Evolutionary conservation across 495 filamentous ascomycete species (phyloP).

Genomic region (Aspergillus affinis): DNA sequence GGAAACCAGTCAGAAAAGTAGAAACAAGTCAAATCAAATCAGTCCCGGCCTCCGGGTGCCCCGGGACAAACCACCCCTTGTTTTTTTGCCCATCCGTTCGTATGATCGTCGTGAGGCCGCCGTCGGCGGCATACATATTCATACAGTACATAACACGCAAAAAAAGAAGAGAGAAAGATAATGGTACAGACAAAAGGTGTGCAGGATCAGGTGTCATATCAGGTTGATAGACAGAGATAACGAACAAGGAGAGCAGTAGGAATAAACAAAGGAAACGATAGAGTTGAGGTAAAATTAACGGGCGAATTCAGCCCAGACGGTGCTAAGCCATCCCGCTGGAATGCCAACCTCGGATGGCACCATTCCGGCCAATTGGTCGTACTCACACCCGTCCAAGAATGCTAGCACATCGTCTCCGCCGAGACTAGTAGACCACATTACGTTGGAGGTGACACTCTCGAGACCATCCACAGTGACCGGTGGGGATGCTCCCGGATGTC

Average conservation of each 20-base stretch:
- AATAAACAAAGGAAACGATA: conserved; percentile 2
- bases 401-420: conserved; percentile 49
- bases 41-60: conserved; percentile 6
- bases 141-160: conserved; percentile 17
- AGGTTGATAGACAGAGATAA: conserved; percentile 4
- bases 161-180: conserved; percentile 12
- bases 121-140: conserved; percentile 18
- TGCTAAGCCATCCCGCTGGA: conserved; percentile 42
- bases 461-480: conserved; percentile 36
- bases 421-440: conserved; percentile 37
- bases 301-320: conserved; percentile 40
- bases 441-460: conserved; percentile 28
- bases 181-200: conserved; percentile 19
- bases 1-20: neutral
- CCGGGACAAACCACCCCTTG: conserved; percentile 7
- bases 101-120: conserved; percentile 18
- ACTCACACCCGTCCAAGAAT: conserved; percentile 48
- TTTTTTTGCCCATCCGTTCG: conserved; percentile 10
- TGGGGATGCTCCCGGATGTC: conserved; percentile 37
- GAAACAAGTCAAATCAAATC: conserved; percentile 3
- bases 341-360: conserved; percentile 37
- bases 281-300: conserved; percentile 18
- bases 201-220: conserved; percentile 5
- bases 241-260: neutral
- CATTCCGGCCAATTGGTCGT: conserved; percentile 32